Evolutionary conservation across 257 asterid genomes (phyloP).

Genomic region (Craterostigma plantagineum): DNA sequence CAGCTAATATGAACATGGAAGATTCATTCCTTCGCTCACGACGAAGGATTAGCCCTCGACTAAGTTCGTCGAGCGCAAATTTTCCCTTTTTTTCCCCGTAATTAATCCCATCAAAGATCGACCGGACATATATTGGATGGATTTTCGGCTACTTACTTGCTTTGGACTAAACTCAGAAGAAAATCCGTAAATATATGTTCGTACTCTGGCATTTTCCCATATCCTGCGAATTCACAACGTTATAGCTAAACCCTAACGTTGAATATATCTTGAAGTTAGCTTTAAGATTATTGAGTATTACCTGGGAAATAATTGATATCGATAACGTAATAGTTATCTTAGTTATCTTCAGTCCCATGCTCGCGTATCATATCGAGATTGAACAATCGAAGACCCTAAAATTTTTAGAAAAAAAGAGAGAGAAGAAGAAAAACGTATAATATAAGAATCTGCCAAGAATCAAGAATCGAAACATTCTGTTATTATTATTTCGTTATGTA

Average conservation of each 20-base stretch:
- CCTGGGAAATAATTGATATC: constrained; percentile 97
- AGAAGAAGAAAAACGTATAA: background rate
- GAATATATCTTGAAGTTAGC: background rate
- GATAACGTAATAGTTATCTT: constrained; percentile 65
- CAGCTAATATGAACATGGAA: no score
- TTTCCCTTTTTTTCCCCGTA: no score
- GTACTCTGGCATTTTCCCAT: constrained; percentile 76
- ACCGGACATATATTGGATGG: no score
- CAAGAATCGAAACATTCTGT: no score
- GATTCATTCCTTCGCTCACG: no score
- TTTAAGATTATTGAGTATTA: constrained; percentile 4
- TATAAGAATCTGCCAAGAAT: background rate
- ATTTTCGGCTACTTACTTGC: constrained; percentile 22
- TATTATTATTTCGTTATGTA: no score
- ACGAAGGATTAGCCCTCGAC: no score
- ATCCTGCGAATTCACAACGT: constrained; percentile 24
- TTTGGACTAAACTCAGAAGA: constrained; percentile 40
- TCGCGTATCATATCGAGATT: constrained; percentile 86
- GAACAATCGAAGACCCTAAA: constrained; percentile 80
- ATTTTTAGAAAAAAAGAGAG: constrained; percentile 3
- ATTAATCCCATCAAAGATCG: no score
- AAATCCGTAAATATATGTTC: constrained; percentile 84
- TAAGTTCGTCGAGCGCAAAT: no score
- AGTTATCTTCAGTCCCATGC: constrained; percentile 61
- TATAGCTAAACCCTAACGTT: no score